Conservation (phyloP, 148 eudicot genomes). For the Cornus florida region DNA sequence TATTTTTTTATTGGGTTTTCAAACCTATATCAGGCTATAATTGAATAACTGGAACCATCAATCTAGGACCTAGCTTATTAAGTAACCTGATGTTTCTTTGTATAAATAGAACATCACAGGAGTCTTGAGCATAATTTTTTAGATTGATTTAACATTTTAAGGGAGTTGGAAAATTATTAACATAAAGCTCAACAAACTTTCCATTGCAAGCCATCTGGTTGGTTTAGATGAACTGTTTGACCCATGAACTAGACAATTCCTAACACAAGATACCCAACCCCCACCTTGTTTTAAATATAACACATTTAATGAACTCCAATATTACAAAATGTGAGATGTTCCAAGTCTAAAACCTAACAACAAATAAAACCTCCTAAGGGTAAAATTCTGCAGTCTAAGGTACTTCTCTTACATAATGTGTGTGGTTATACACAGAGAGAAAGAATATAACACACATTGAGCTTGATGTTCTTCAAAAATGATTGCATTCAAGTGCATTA, state of each 20-base stretch:
- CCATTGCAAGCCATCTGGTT: neutral
- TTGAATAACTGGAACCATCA: neutral
- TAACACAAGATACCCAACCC: neutral
- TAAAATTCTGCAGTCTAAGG: no score
- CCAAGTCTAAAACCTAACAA: neutral
- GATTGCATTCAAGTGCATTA: no score
- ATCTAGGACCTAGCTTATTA: neutral
- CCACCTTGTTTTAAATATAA: neutral
- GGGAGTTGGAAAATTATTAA: no score
- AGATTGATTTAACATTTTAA: no score
- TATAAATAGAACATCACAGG: neutral
- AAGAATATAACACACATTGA: neutral
- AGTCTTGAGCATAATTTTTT: neutral
- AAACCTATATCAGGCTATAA: neutral
- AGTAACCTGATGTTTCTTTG: neutral
- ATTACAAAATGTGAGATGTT: neutral
- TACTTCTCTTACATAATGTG: no score
- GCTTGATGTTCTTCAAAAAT: neutral
- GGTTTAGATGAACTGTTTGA: neutral
- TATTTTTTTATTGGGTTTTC: neutral
- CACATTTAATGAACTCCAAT: neutral
- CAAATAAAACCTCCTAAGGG: no score
- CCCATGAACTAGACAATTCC: neutral
- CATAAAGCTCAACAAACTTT: no score
- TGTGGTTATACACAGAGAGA: no score